These are phyloP conservation scores for Noccaea caerulescens DNA, from an alignment of 345 rosid species.

Conservation along the genomic window DNA sequence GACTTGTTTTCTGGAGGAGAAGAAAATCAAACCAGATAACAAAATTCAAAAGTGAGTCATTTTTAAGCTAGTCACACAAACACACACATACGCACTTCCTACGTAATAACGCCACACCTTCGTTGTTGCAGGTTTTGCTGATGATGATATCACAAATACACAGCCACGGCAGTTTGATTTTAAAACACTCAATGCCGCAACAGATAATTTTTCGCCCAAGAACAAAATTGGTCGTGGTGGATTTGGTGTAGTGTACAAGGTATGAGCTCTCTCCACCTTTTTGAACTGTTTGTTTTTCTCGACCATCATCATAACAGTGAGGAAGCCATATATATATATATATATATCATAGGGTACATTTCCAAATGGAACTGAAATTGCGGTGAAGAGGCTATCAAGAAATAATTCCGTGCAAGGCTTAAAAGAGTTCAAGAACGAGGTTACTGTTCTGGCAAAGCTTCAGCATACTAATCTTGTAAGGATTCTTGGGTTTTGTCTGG, in stretches of 20 bases:
- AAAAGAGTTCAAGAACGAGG: constrained; percentile 30
- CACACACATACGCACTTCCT: no score
- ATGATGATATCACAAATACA: constrained; percentile 5
- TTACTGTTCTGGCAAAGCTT: constrained; percentile 3
- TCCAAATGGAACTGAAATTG: constrained; percentile 19
- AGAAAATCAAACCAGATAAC: neutral
- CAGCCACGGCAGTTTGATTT: constrained; percentile 1
- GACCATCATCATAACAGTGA: neutral
- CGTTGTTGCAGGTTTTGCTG: neutral
- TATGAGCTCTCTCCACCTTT: neutral
- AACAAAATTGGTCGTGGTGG: constrained; percentile 33
- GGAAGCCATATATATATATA: neutral
- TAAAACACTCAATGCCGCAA: constrained; percentile 13
- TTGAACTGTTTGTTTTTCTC: neutral
- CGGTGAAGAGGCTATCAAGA: constrained; percentile 3
- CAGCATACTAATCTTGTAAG: constrained; percentile 3
- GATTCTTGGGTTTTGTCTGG: constrained; percentile 17
- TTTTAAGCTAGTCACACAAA: neutral
- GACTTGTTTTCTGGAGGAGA: neutral
- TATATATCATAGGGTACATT: constrained; percentile 11
- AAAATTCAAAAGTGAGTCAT: neutral
- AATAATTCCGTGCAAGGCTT: constrained; percentile 4
- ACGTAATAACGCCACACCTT: neutral
- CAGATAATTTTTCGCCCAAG: neutral
- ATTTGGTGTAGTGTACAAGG: constrained; percentile 34